Percentiles rank a stretch among this genome's conserved stretches.
Evolutionary conservation across 176 grass and related monocot species (phyloP).

Genomic region (Saccharum spontaneum): DNA sequence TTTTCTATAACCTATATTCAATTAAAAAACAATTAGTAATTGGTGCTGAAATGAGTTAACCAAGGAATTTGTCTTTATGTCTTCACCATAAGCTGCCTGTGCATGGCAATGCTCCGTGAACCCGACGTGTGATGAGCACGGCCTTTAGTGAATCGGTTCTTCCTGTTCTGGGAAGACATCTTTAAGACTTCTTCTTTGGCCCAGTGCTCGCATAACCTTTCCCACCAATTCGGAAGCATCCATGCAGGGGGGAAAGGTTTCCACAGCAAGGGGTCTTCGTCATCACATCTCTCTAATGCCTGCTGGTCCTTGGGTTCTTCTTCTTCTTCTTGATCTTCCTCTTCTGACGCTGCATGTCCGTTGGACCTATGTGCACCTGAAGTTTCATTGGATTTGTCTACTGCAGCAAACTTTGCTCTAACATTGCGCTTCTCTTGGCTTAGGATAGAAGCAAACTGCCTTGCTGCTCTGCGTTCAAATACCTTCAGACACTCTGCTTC

Average conservation of each 20-base stretch:
- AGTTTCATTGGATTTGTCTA: conserved; percentile 9
- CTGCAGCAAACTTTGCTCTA: conserved; percentile 23
- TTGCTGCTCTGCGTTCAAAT: conserved; percentile 38
- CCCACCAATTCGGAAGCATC: conserved; percentile 39
- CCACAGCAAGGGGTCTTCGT: conserved; percentile 33
- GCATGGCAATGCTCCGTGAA: conserved; percentile 42
- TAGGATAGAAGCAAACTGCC: conserved; percentile 31
- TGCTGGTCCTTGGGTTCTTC: conserved; percentile 22
- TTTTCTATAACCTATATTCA: conserved; percentile 36
- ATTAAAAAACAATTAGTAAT: conserved; percentile 26
- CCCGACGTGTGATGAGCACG: conserved; percentile 42
- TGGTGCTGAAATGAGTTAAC: conserved; percentile 20
- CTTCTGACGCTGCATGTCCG: not conserved
- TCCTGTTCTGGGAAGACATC: conserved; percentile 33
- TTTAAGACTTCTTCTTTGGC: conserved; percentile 39
- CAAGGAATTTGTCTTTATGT: not conserved
- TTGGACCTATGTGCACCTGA: not conserved
- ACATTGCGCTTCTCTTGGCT: conserved; percentile 33
- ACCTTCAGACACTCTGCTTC: conserved; percentile 43
- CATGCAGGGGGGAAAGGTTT: conserved; percentile 40
- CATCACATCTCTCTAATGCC: not conserved
- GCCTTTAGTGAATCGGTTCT: conserved; percentile 25
- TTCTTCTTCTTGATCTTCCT: conserved; percentile 25
- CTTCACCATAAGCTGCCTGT: conserved; percentile 39
- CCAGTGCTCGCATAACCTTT: conserved; percentile 44